These are phyloP conservation scores for Cucurbita argyrosperma DNA, from an alignment of 306 rosid genomes.

Conservation along the genomic window DNA sequence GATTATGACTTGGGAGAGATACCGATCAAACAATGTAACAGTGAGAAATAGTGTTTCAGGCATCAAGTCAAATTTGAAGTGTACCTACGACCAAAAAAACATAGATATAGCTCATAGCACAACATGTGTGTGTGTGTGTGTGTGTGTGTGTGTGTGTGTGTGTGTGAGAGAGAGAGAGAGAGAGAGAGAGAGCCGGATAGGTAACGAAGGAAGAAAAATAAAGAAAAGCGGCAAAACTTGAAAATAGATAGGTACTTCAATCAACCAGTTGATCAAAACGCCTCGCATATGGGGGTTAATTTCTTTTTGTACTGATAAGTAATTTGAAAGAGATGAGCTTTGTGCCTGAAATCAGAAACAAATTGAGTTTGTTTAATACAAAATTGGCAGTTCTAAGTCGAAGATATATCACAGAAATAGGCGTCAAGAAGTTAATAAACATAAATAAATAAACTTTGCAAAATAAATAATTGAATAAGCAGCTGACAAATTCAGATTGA, in stretches of 20 bases:
- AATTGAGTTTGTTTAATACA: neutral
- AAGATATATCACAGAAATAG: neutral
- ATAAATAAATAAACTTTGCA: neutral
- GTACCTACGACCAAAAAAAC: conserved; percentile 44
- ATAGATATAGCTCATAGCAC: neutral
- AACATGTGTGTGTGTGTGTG: too few species aligned
- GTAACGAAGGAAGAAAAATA: neutral
- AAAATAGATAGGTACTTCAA: conserved; percentile 42
- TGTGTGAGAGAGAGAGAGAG: too few species aligned
- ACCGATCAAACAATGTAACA: conserved; percentile 18
- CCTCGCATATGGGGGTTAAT: conserved; percentile 67
- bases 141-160: too few species aligned
- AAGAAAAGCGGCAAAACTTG: neutral
- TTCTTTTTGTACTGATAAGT: conserved; percentile 53
- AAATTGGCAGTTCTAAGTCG: neutral
- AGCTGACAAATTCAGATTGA: neutral
- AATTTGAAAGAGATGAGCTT: conserved; percentile 38
- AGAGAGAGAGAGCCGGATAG: too few species aligned
- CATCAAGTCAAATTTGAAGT: conserved; percentile 75
- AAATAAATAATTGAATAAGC: neutral
- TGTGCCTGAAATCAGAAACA: conserved; percentile 38
- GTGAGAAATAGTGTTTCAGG: conserved; percentile 53
- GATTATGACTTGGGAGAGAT: conserved; percentile 51
- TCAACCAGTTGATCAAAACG: conserved; percentile 77
- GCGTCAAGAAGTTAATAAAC: neutral